phyloP scores from a whole-genome alignment of 2,329 filamentous ascomycete genomes.

The Colletotrichum viniferum region DNA sequence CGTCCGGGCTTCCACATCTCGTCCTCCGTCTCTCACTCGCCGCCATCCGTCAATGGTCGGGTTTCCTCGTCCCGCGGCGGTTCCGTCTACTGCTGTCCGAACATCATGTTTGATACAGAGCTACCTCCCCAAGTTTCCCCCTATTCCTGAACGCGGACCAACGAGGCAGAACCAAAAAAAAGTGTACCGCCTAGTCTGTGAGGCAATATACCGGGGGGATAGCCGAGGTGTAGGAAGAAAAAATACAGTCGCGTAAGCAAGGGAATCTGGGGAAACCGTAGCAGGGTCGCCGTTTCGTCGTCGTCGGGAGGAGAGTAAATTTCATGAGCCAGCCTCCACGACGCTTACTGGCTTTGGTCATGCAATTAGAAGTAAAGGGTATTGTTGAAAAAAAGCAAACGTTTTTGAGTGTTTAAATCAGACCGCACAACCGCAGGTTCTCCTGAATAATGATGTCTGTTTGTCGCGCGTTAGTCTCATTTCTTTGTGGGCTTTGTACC shows the following conservation, averaged over 20 bases:
- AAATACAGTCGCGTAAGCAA: constrained; percentile 21
- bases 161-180: constrained; percentile 15
- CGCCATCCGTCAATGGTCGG: background rate
- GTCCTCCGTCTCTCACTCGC: background rate
- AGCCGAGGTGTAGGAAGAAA: constrained; percentile 16
- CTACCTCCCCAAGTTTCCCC: background rate
- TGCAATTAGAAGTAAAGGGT: constrained; percentile 42
- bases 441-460: constrained; percentile 99
- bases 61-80: background rate
- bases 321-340: constrained; percentile 24
- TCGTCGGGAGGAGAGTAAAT: constrained; percentile 16
- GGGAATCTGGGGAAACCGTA: constrained; percentile 22
- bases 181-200: background rate
- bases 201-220: constrained; percentile 13
- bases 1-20: background rate
- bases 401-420: constrained; percentile 71
- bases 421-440: constrained; percentile 93
- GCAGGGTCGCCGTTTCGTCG: constrained; percentile 18
- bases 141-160: constrained; percentile 6
- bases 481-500: background rate
- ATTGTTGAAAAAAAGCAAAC: constrained; percentile 43
- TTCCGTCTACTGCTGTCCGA: background rate
- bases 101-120: constrained; percentile 21
- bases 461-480: background rate
- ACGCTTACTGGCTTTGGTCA: constrained; percentile 23